phyloP scores from a whole-genome alignment of 1,139 yeast genomes.

The Saccharomyces hybrid region DNA sequence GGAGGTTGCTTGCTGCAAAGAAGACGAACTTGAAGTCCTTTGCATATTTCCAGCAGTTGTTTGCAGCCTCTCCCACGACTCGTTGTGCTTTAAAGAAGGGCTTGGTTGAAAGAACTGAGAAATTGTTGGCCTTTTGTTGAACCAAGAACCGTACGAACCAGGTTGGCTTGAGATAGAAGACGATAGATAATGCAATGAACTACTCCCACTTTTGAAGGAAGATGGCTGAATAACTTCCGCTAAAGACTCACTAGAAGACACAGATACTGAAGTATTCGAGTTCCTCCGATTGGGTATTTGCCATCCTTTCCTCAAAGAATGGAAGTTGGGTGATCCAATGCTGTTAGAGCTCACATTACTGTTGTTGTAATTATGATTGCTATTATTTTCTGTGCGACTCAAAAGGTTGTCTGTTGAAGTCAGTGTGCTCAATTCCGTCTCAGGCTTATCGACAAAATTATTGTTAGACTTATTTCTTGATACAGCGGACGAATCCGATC shows the following conservation, averaged over 20 bases:
- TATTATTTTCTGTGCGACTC: neutral
- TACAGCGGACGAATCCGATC: neutral
- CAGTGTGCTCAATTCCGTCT: neutral
- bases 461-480: neutral
- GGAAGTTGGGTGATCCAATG: neutral
- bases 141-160: constrained; percentile 32
- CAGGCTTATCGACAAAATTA: neutral
- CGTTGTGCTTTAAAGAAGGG: constrained; percentile 19
- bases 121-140: constrained; percentile 23
- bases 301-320: constrained; percentile 22
- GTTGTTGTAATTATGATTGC: neutral
- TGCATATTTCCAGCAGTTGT: constrained; percentile 9
- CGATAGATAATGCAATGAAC: constrained; percentile 26
- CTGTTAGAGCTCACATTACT: neutral
- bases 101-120: constrained; percentile 19
- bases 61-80: constrained; percentile 19
- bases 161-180: constrained; percentile 29
- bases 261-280: constrained; percentile 18
- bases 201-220: constrained; percentile 27
- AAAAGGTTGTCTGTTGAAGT: neutral
- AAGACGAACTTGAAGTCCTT: constrained; percentile 22
- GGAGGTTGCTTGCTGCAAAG: constrained; percentile 19
- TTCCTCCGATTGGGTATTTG: constrained; percentile 26
- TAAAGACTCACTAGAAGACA: constrained; percentile 24
- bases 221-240: constrained; percentile 31